Conservation (phyloP, 1,139 yeast genomes). For the Yamadazyma taylorii region DNA sequence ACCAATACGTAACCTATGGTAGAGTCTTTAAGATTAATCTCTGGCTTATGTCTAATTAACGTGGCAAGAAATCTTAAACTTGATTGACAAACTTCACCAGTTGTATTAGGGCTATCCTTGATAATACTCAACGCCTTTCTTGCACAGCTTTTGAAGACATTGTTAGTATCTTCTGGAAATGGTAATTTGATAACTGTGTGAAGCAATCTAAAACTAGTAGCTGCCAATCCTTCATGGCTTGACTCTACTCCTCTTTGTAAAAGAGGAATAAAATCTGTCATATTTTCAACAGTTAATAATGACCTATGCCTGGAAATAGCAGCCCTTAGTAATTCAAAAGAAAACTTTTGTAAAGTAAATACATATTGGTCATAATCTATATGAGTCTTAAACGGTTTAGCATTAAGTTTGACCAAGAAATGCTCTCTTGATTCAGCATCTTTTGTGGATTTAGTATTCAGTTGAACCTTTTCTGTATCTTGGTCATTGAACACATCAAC, state of each 20-base stretch:
- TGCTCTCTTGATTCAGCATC: conserved; percentile 46
- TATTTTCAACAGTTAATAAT: conserved; percentile 58
- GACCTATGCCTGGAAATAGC: conserved; percentile 62
- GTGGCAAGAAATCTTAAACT: conserved; percentile 74
- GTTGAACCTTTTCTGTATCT: conserved; percentile 3
- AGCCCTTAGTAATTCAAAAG: conserved; percentile 74
- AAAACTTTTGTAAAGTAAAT: conserved; percentile 68
- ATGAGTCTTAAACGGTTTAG: conserved; percentile 56
- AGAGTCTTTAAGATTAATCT: conserved; percentile 63
- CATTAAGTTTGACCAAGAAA: conserved; percentile 65
- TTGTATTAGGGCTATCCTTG: conserved; percentile 76
- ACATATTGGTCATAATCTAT: conserved; percentile 51
- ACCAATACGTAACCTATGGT: conserved; percentile 75
- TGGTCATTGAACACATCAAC: conserved; percentile 24
- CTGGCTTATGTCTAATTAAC: conserved; percentile 67
- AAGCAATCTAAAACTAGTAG: conserved; percentile 66
- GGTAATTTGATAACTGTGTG: conserved; percentile 61
- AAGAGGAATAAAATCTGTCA: conserved; percentile 75
- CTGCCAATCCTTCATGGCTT: conserved; percentile 72
- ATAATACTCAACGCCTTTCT: conserved; percentile 65
- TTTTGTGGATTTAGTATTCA: conserved; percentile 5
- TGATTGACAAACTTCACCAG: conserved; percentile 79
- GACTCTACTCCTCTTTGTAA: conserved; percentile 60
- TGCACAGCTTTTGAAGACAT: conserved; percentile 56
- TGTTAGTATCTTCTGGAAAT: conserved; percentile 56